A percentile compares a stretch with the other conserved stretches of the same genome.
phyloP scores from a whole-genome alignment of 1,139 yeast species.

The Kluyveromyces marxianus region DNA sequence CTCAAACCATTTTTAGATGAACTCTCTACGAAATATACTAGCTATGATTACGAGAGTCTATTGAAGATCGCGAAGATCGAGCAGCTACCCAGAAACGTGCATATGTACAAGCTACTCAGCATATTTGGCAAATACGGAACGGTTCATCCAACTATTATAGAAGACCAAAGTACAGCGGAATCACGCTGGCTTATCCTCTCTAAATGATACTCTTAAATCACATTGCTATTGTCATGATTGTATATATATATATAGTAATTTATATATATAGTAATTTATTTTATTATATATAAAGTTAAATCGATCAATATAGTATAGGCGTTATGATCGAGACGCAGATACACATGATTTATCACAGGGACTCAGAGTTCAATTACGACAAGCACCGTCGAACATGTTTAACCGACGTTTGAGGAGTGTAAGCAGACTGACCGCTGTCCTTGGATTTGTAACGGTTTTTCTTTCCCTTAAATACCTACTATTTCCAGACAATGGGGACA shows the following conservation, averaged over 20 bases:
- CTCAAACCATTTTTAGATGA: conserved; percentile 21
- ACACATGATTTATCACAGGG: too few relatives aligned
- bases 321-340: too few relatives aligned
- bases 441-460: not conserved
- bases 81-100: conserved; percentile 4
- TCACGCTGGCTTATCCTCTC: not conserved
- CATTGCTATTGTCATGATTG: not conserved
- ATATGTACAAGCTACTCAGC: conserved; percentile 10
- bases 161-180: not conserved
- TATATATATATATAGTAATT: not conserved
- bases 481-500: not conserved
- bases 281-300: too few relatives aligned
- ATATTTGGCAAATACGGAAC: conserved; percentile 2
- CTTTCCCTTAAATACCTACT: not conserved
- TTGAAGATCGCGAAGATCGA: conserved; percentile 18
- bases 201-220: not conserved
- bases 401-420: not conserved
- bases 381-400: not conserved
- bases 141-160: not conserved
- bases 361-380: too few relatives aligned
- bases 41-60: conserved; percentile 21
- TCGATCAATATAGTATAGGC: too few relatives aligned
- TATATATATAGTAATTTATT: not conserved
- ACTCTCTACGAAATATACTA: conserved; percentile 15
- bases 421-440: not conserved